Evolutionary conservation across 306 rosid species (phyloP).

Genomic region (Chamaecrista fasciculata): DNA sequence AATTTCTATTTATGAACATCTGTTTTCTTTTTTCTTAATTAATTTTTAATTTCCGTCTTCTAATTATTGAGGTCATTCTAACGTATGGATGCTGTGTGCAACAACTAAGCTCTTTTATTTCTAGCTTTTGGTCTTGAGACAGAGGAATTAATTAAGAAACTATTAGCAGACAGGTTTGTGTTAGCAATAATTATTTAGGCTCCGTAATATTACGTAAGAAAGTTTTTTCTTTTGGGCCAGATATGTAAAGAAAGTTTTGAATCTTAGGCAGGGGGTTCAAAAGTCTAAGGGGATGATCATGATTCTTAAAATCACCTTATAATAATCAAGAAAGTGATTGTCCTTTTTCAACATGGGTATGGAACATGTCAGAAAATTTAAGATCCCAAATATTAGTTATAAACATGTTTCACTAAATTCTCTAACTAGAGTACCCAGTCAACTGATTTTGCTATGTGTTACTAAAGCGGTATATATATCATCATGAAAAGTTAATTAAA

Average conservation of each 20-base stretch:
- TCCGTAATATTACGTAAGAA: neutral
- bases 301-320: neutral
- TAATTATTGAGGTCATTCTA: constrained; percentile 34
- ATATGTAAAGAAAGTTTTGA: neutral
- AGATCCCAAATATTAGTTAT: no score
- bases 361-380: no score
- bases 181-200: neutral
- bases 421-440: no score
- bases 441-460: no score
- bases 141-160: neutral
- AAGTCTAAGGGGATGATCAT: neutral
- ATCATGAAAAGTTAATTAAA: no score
- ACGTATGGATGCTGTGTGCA: constrained; percentile 36
- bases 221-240: neutral
- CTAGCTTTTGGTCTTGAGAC: neutral
- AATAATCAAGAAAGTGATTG: neutral
- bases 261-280: neutral
- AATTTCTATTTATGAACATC: neutral
- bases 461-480: no score
- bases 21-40: neutral
- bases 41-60: neutral
- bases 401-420: no score
- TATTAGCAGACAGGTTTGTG: neutral
- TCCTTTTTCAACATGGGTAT: no score
- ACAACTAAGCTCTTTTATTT: neutral